phyloP scores from a whole-genome alignment of 2,329 filamentous ascomycete species.

The Fusarium avenaceum region DNA sequence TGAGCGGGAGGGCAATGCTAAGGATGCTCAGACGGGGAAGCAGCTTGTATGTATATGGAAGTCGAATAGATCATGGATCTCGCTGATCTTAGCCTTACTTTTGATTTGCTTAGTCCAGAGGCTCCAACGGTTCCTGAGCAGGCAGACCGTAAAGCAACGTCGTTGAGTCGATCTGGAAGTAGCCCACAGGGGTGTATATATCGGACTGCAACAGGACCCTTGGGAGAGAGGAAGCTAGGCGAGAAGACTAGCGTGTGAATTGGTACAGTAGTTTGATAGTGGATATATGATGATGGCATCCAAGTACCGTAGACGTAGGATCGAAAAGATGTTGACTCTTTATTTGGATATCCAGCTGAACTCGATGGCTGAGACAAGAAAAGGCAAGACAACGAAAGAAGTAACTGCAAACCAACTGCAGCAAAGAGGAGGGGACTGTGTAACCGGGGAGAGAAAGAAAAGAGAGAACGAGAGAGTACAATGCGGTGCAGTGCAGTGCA shows the following conservation, averaged over 20 bases:
- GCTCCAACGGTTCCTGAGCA: slow-evolving; percentile 38
- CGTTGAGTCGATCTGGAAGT: slow-evolving; percentile 13
- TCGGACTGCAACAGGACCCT: slow-evolving; percentile 15
- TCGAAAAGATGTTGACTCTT: not conserved
- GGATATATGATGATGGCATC: slow-evolving; percentile 34
- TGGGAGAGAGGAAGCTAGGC: slow-evolving; percentile 18
- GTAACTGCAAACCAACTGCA: slow-evolving; percentile 6
- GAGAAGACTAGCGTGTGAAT: slow-evolving; percentile 24
- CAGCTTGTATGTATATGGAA: slow-evolving; percentile 8
- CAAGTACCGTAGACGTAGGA: slow-evolving; percentile 19
- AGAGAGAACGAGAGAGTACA: not conserved
- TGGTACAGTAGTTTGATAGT: slow-evolving; percentile 13
- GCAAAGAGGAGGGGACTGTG: slow-evolving; percentile 1
- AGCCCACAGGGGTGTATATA: slow-evolving; percentile 32
- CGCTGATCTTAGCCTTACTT: slow-evolving; percentile 7
- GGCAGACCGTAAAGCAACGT: slow-evolving; percentile 20
- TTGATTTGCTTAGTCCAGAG: slow-evolving; percentile 15
- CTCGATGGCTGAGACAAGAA: slow-evolving; percentile 26
- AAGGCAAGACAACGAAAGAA: not conserved
- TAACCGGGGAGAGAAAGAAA: not conserved
- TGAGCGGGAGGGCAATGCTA: slow-evolving; percentile 11
- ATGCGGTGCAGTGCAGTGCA: not conserved
- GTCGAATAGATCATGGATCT: slow-evolving; percentile 30
- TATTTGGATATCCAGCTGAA: not conserved
- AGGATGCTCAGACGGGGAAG: slow-evolving; percentile 17